Base-by-base conservation (phyloP, 2,329 filamentous ascomycete species). In the Chaetomium sp. region DNA sequence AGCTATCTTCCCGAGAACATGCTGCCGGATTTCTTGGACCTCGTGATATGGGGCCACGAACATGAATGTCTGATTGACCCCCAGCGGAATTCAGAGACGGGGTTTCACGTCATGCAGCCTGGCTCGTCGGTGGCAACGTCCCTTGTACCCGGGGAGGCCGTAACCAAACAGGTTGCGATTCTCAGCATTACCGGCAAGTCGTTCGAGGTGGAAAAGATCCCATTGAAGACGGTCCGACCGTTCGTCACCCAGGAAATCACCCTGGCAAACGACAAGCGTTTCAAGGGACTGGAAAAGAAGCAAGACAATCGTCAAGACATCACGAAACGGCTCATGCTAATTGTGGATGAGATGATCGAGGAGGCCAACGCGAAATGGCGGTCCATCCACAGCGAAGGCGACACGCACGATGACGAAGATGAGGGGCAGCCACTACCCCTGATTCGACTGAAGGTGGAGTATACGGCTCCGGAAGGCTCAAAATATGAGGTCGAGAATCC, bases 71-170 rank as follows among this genome's bases (percentile, higher is more conserved):
- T 94, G 8, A 96, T 99, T 68, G 88, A 97, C 53, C 95, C 95
- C 0, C 80, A 82, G 1, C 82, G 87, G 55, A 99, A 98, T 71
- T 86, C 90, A 0, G 92, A 97, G 73, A 97, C 90, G 56, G 90
- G 90, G 0, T 99, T 99, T 71, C 88, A 95, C 70, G 94, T 99
- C 68, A 97, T 99, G 87, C 95, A 99, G 73, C 95, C 95, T 0
- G 95, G 95, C 0, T 99, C 95, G 0, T 98, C 95, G 0, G 90
- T 99, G 0, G 95, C 94, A 0, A 99, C 95, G 1, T 98, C 95
- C 0, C 81, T 99, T 0, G 88, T 95, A 9, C 90, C 91, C 0
- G 93, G 93, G 31, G 95, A 99, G 78, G 91, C 95, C 0, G 92
- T 93, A 1, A 82, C 92, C 8, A 99, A 99, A 75, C 91, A 98